Base-by-base conservation (phyloP, 768 basidiomycete genomes). In the Tricholoma hemisulphureum region DNA sequence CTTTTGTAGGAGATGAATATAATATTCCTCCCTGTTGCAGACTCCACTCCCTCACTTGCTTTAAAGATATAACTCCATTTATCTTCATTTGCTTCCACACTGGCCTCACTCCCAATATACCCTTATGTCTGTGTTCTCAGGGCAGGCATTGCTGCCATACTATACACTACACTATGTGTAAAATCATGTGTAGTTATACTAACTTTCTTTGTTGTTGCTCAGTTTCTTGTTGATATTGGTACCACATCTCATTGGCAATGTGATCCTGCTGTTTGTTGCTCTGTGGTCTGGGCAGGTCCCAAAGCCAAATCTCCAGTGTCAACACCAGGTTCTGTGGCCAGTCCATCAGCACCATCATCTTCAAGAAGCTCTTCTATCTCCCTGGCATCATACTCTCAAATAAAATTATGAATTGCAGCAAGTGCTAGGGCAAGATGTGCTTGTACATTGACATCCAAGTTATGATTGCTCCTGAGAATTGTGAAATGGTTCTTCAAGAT, bases 401-500 rank as follows among this genome's bases (percentile, higher is more conserved):
- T 3, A 35, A 35, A 3, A 39, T n/a, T 39, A n/a, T 18, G 16
- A 39, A 39, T 14, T 39, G n/a, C 37, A 39, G 37, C 37, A 37
- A 74, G 59, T 5, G 71, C 71, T 14, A 61, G 51, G 29, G 64
- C 61, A 39, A 76, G 55, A 1, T 61, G 54, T 8, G 68, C 69
- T 56, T 18, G 5, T 39, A 18, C 18, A 39, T 11, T 39, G 37
- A n/a, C 37, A 39, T 76, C 71, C 11, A 63, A 61, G 2, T 55
- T 39, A 56, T 61, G 65, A 0, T 71, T 56, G 73, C 62, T 20
- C 8, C 56, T 51, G 10, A 70, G 58, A 43, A 69, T 62, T 5
- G 51, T 49, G 53, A 62, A 70, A 18, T 58, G 53, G 16, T 51
- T 50, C 56, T 72, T 73, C 51, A 71, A 2, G 6, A 72, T 60